A percentile compares a stretch with the other conserved stretches of the same genome.
Conservation (phyloP, 306 rosid genomes). For the Fragaria vesca region DNA sequence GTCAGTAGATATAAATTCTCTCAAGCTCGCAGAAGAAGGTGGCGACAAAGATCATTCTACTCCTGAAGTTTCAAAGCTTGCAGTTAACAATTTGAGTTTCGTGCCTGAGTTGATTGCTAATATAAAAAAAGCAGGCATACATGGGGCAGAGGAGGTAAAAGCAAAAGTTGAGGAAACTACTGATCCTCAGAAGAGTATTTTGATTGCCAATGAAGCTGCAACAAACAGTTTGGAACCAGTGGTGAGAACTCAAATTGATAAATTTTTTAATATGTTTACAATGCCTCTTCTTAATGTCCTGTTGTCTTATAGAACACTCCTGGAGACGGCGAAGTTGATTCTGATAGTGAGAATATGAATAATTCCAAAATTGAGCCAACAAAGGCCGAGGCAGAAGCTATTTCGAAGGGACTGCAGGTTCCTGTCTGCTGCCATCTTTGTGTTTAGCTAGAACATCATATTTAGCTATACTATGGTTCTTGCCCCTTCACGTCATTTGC, state of each 20-base stretch:
- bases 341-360: conserved; percentile 59
- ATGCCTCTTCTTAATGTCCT: conserved; percentile 26
- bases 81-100: conserved; percentile 54
- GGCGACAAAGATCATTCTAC: conserved; percentile 40
- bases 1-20: conserved; percentile 27
- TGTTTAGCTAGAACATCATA: not conserved
- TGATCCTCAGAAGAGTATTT: conserved; percentile 28
- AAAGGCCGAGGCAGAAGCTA: conserved; percentile 93
- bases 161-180: conserved; percentile 39
- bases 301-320: conserved; percentile 54
- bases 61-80: conserved; percentile 43
- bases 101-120: conserved; percentile 88
- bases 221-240: conserved; percentile 49
- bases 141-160: conserved; percentile 60
- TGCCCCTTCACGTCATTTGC: conserved; percentile 8
- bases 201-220: conserved; percentile 43
- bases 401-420: conserved; percentile 94
- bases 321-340: conserved; percentile 65
- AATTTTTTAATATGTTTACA: conserved; percentile 18
- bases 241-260: conserved; percentile 46
- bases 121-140: conserved; percentile 70
- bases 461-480: conserved; percentile 18
- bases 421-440: conserved; percentile 24
- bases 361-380: conserved; percentile 85
- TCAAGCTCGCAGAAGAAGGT: conserved; percentile 36